Base-by-base conservation (phyloP, 2,329 filamentous ascomycete genomes). In the Cercospora janseana region DNA sequence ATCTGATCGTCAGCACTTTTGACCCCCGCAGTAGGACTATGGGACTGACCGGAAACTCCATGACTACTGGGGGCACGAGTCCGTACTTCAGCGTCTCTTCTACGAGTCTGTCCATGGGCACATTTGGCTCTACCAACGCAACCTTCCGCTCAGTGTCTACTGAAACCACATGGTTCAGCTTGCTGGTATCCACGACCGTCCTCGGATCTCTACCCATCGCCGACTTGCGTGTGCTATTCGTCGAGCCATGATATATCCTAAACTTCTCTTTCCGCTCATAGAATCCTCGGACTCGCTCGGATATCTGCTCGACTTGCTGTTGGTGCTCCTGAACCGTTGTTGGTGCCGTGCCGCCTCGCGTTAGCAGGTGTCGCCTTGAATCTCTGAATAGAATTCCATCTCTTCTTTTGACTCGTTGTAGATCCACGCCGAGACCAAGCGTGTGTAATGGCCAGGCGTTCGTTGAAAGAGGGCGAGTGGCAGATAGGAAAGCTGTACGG, bases 181-280 rank as follows among this genome's bases (percentile, higher is more conserved):
- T 63, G 67, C 82, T 85, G 28, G 84, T 88, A 66, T 88, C 84
- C 48, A 91, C 74, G 7, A 81, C 76, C 74, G 54, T 63, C 16
- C 28, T 57, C 3, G 60, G 58, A 28, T 65, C 60, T 20, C 54
- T 53, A 18, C 60, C 60, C 42, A 69, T 66, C 6, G 66, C 59
- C 6, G 67, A 66, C 20, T 77, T 76, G 6, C 87, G 82, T 28
- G 87, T 90, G 68, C 82, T 87, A 70, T 88, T 89, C 20, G 86
- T 89, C 0, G 84, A 82, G 54, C 87, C 87, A 69, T 90, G 86
- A 60, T 82, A 86, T 63, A 90, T 83, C n/a, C 85, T 78, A 68
- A 87, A 90, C 2, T 83, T 79, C 63, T 78, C 70, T 47, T 76
- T 70, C 35, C 72, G 72, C 9, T 72, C 66, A 62, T 80, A 73